phyloP scores from a whole-genome alignment of 768 basidiomycete species.

The Lactarius hatsudake region DNA sequence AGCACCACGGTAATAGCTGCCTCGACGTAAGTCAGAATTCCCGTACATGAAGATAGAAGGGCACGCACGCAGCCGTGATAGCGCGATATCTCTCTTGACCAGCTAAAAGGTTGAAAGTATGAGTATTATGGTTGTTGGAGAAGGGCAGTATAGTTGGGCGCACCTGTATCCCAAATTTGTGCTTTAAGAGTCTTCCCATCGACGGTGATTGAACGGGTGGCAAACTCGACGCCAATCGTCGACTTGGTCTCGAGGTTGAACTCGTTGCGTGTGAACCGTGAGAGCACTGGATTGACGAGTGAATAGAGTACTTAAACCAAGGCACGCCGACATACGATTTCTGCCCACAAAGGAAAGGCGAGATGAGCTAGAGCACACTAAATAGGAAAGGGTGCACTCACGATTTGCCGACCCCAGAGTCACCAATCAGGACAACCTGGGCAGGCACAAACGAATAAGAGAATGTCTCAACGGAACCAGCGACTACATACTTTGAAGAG shows the following conservation, averaged over 20 bases:
- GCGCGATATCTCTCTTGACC: constrained; percentile 97
- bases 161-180: constrained; percentile 99
- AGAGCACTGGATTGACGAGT: constrained; percentile 68
- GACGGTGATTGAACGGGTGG: constrained; percentile 92
- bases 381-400: constrained; percentile 48
- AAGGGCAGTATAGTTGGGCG: constrained; percentile 31
- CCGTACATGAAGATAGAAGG: constrained; percentile 19
- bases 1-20: constrained; percentile 95
- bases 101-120: constrained; percentile 45
- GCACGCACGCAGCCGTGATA: constrained; percentile 87
- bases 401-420: constrained; percentile 99
- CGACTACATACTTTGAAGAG: constrained; percentile 85
- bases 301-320: constrained; percentile 9
- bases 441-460: not conserved
- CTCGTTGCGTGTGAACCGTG: constrained; percentile 98
- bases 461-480: not conserved
- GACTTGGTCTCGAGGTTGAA: constrained; percentile 99
- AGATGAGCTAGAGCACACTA: constrained; percentile 9
- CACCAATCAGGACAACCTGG: constrained; percentile 97
- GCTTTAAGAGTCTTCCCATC: constrained; percentile 97
- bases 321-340: constrained; percentile 51
- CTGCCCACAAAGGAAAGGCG: constrained; percentile 35
- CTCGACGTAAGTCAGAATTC: not conserved
- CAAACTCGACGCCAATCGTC: constrained; percentile 99
- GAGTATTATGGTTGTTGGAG: constrained; percentile 4